phyloP scores from a whole-genome alignment of 768 basidiomycete genomes.

The Amanita rubescens region DNA sequence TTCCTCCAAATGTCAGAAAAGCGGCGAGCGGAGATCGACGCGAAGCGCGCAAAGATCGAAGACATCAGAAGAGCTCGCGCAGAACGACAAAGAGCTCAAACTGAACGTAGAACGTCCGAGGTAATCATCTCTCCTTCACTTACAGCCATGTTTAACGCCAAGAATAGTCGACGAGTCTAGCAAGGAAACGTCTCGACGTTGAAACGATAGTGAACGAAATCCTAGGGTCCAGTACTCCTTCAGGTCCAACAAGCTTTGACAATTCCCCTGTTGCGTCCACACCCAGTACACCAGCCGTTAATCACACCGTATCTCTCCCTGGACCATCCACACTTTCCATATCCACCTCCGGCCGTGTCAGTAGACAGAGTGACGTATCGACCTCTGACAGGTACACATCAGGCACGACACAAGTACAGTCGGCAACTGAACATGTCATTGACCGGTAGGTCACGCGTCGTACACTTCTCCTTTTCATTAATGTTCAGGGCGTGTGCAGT shows the following conservation, averaged over 20 bases:
- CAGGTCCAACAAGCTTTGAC: slow-evolving; percentile 50
- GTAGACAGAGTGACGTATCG: slow-evolving; percentile 60
- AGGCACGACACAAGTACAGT: slow-evolving; percentile 38
- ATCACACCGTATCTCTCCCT: slow-evolving; percentile 29
- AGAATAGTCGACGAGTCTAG: slow-evolving; percentile 29
- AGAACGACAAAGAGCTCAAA: slow-evolving; percentile 53
- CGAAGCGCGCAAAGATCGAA: slow-evolving; percentile 81
- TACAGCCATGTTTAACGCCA: slow-evolving; percentile 1
- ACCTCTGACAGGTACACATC: slow-evolving; percentile 37
- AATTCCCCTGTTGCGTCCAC: slow-evolving; percentile 66
- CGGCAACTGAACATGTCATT: slow-evolving; percentile 58
- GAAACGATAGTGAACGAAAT: slow-evolving; percentile 67
- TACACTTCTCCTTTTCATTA: slow-evolving; percentile 1
- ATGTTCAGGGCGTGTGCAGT: slow-evolving; percentile 26
- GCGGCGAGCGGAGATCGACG: slow-evolving; percentile 83
- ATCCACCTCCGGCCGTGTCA: slow-evolving; percentile 53
- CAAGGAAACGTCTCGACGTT: slow-evolving; percentile 43
- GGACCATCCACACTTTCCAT: slow-evolving; percentile 26
- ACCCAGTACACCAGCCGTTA: slow-evolving; percentile 59
- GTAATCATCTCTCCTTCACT: slow-evolving; percentile 18
- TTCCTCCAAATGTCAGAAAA: slow-evolving; percentile 43
- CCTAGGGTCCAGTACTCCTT: slow-evolving; percentile 33
- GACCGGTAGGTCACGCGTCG: slow-evolving; percentile 45
- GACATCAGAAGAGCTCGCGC: slow-evolving; percentile 75
- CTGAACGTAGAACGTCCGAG: slow-evolving; percentile 33